Evolutionary conservation across 148 eudicot species (phyloP).

Genomic region (Camellia japonica): DNA sequence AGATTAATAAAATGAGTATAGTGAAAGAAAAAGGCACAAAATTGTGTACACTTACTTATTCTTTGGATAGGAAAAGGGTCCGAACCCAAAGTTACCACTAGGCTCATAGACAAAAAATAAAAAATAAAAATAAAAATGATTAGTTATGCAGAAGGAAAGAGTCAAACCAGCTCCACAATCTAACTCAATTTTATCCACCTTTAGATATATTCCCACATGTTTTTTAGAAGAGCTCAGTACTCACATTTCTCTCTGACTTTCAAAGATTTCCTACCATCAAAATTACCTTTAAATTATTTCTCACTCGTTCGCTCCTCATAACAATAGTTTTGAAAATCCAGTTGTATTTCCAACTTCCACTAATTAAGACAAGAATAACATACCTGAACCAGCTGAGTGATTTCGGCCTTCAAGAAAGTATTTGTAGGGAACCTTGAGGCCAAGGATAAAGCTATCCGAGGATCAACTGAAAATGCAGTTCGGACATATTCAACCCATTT

Average conservation of each 20-base stretch:
- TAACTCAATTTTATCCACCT: neutral
- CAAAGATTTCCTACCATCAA: neutral
- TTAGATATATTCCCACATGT: neutral
- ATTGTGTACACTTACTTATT: too few species aligned
- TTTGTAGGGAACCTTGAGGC: constrained; percentile 89
- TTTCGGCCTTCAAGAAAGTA: constrained; percentile 71
- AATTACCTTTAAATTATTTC: neutral
- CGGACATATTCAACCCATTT: constrained; percentile 91
- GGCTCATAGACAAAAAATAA: too few species aligned
- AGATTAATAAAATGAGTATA: too few species aligned
- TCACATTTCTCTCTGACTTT: neutral
- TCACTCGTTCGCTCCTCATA: neutral
- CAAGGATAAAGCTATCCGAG: constrained; percentile 77
- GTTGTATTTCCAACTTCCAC: neutral
- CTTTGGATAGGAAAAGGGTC: too few species aligned
- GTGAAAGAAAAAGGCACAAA: too few species aligned
- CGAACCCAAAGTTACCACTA: too few species aligned
- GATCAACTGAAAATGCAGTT: constrained; percentile 95
- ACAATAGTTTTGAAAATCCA: neutral
- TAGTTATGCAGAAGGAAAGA: neutral
- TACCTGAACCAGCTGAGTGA: constrained; percentile 90
- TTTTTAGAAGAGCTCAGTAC: neutral
- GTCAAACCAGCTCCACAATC: neutral
- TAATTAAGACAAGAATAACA: constrained; percentile 14
- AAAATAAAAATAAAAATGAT: too few species aligned